Evolutionary conservation across 2,329 filamentous ascomycete species (phyloP).

Genomic region (Cryphonectria carpinicola): DNA sequence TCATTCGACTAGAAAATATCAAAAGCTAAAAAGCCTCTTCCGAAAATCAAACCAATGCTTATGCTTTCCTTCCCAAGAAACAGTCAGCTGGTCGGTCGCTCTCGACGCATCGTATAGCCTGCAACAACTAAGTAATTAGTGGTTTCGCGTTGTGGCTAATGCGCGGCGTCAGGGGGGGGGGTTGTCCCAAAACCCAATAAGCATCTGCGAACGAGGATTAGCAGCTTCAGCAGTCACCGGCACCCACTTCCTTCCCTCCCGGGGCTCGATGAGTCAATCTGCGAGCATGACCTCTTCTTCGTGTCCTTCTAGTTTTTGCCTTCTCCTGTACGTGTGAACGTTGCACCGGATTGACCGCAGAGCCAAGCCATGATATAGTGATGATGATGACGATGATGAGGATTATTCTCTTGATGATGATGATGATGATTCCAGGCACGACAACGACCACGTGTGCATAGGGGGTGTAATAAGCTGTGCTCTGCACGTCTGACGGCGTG

Average conservation of each 20-base stretch:
- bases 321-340: not conserved
- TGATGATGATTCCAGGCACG: constrained; percentile 2
- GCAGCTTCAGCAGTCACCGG: too few species aligned
- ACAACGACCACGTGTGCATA: constrained; percentile 4
- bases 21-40: not conserved
- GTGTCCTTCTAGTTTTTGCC: not conserved
- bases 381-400: not conserved
- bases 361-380: not conserved
- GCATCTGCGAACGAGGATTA: not conserved
- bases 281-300: not conserved
- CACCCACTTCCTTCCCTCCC: not conserved
- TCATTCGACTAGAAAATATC: not conserved
- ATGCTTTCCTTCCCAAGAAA: not conserved
- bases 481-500: constrained; percentile 17
- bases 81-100: constrained; percentile 7
- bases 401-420: not conserved
- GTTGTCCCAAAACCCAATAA: not conserved
- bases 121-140: not conserved
- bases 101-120: not conserved
- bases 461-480: constrained; percentile 1
- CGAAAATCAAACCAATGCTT: not conserved
- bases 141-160: not conserved
- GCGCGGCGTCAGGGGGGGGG: not conserved
- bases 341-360: constrained; percentile 7
- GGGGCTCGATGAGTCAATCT: constrained; percentile 12